Base-by-base conservation (phyloP, 768 basidiomycete genomes). In the Mycena crocata region DNA sequence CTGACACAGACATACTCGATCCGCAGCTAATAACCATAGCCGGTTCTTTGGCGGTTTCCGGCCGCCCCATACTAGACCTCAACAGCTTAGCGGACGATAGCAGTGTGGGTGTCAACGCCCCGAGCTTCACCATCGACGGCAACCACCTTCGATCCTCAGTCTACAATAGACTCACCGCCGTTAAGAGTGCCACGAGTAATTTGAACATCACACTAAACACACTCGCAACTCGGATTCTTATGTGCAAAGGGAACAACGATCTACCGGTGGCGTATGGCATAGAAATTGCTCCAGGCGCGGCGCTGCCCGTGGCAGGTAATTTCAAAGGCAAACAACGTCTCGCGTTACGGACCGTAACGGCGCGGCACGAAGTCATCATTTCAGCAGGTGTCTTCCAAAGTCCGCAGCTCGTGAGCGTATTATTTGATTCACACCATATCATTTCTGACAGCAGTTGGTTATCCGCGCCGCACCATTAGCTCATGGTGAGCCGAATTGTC, bases 81-180 rank as follows among this genome's bases (percentile, higher is more conserved):
- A 78, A 78, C 44, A 66, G 52, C 44, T 34, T 69, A 8, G 67
- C 66, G 15, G 64, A 49, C 7, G 76, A 75, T 45, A 62, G 45
- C 3, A 71, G 71, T 3, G 5, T 61, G 13, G 76, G 77, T 40
- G 68, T 70, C 8, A 67, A 45, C 19, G 28, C 58, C 23, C 65
- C 70, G 14, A 73, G 65, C 40, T 71, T 64, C 49, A 74, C 77
- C 2, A 72, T 69, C 23, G 72, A 75, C 48, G 71, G 70, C 51
- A 8, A 74, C 40, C 73, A 76, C 59, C 59, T 57, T 9, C 73
- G 77, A 23, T 77, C 77, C 9, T 74, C 69, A 1, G 70, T 78
- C 23, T 73, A 66, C n/a, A 71, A 75, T 39, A 63, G 75, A 39
- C 50, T 77, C 24, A n/a, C n/a, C n/a, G n/a, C n/a, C n/a, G n/a